phyloP scores from a whole-genome alignment of 2,329 filamentous ascomycete genomes.

The Exophiala calicioides region DNA sequence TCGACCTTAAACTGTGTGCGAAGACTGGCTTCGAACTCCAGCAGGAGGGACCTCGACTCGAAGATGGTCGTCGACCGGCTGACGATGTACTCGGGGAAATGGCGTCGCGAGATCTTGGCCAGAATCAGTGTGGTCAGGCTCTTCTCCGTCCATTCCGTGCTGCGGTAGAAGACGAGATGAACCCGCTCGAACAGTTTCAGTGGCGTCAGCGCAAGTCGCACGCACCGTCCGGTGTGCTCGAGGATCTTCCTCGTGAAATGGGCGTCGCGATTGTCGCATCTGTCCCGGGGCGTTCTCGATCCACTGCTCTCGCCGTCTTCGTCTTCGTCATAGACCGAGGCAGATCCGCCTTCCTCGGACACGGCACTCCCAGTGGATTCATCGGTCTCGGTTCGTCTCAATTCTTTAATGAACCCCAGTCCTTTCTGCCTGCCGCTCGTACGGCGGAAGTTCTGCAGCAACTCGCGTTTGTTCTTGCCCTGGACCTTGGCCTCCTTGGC shows the following conservation, averaged over 20 bases:
- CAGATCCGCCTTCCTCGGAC: conserved; percentile 30
- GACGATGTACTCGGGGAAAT: conserved; percentile 88
- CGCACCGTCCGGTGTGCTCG: conserved; percentile 75
- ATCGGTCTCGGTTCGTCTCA: conserved; percentile 65
- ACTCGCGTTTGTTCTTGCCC: conserved; percentile 82
- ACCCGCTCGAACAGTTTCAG: conserved; percentile 89
- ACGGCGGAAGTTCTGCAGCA: conserved; percentile 71
- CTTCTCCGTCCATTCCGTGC: conserved; percentile 96
- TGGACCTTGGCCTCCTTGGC: conserved; percentile 84
- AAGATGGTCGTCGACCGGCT: conserved; percentile 91
- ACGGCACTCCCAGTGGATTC: conserved; percentile 46
- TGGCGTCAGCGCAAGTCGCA: conserved; percentile 71
- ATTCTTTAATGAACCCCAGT: conserved; percentile 67
- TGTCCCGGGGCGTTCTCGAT: conserved; percentile 19
- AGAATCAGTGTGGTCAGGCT: conserved; percentile 93
- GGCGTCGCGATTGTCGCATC: conserved; percentile 63
- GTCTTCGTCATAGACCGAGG: conserved; percentile 39
- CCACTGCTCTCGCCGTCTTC: conserved; percentile 42
- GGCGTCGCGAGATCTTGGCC: conserved; percentile 81
- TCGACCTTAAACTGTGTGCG: conserved; percentile 81
- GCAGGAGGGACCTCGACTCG: conserved; percentile 67
- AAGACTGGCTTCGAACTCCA: conserved; percentile 89
- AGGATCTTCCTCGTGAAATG: conserved; percentile 79
- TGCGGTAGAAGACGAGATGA: conserved; percentile 93
- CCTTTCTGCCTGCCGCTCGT: conserved; percentile 74